Conservation (phyloP, 2,329 filamentous ascomycete genomes). For the Ophiostoma sp. region DNA sequence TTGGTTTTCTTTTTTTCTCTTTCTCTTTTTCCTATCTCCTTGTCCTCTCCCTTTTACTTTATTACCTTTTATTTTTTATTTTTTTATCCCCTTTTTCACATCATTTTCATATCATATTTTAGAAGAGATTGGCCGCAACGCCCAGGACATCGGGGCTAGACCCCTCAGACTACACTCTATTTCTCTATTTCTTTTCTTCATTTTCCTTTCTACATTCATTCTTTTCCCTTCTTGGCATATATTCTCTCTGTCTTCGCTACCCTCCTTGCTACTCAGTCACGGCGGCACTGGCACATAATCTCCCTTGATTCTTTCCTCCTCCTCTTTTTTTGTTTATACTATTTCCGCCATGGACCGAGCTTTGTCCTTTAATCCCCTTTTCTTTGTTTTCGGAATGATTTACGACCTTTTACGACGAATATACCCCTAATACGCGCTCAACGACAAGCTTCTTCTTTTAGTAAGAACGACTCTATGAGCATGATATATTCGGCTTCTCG, state of each 20-base stretch:
- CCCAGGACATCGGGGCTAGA: constrained; percentile 11
- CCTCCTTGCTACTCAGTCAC: too few species aligned
- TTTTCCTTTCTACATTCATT: constrained; percentile 24
- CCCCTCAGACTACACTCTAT: constrained; percentile 9
- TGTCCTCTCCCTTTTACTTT: constrained; percentile 25
- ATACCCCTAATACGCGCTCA: constrained; percentile 19
- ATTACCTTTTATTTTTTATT: constrained; percentile 24
- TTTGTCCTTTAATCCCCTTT: constrained; percentile 26
- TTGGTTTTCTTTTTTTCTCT: constrained; percentile 16
- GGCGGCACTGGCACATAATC: too few species aligned
- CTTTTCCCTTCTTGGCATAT: neutral
- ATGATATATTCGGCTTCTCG: constrained; percentile 18
- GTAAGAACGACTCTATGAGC: neutral
- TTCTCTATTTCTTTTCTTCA: constrained; percentile 17
- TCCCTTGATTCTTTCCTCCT: neutral
- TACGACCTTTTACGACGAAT: constrained; percentile 25
- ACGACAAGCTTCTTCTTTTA: constrained; percentile 9
- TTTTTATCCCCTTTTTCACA: constrained; percentile 23
- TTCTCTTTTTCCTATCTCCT: constrained; percentile 19
- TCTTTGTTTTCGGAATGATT: constrained; percentile 26
- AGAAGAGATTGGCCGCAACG: constrained; percentile 21
- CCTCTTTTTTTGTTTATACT: constrained; percentile 5
- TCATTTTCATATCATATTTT: constrained; percentile 26
- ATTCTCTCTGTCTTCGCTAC: neutral
- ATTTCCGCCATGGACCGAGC: constrained; percentile 26